Evolutionary conservation across 1,284 basidiomycete genomes (phyloP), one percentile per base, ranked within the genome.

Genomic region (Wolfiporia cocos): DNA sequence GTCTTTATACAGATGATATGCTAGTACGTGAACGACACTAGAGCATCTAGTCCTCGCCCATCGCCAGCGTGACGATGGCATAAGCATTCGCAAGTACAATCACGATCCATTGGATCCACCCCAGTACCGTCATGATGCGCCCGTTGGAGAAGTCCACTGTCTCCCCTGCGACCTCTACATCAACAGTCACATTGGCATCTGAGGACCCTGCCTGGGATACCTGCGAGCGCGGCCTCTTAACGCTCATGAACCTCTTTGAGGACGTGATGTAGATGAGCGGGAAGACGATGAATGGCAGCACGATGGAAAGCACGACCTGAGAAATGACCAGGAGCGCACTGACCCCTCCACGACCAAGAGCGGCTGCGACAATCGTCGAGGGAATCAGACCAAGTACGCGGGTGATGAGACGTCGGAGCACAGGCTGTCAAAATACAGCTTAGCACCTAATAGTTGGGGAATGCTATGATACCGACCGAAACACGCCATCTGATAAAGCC

Each of bases 401-500:
- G 1, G 95, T 99, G 39, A 92, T 54, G 3, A 95, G 63, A 6
- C 94, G 80, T 7, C 94, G 80, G 32, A 89, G 56, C 34, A 90
- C 73, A 10, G 92, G 88, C 84, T 90, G 31, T 52, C 34, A 32
- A 26, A 9, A 34, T 41, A 14, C 40, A 32, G 26, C 5, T 30
- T 37, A 14, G n/a, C 37, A 26, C 28, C 34, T 7, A 30, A 2
- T 3, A 40, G 12, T 12, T n/a, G n/a, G n/a, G 17, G n/a, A 9
- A 42, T 6, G 22, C 36, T 23, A 18, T 37, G n/a, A 26, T 34
- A 62, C 77, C 61, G 56, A 90, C 87, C 43, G 89, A 86, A 37
- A 92, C 76, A 40, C 77, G 76, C 94, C 94, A 98, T 44, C 81
- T 78, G 47, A 99, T 74, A 64, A 97, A 96, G 0, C 95, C 95